Evolutionary conservation across 306 rosid species (phyloP).

Genomic region (Cercis canadensis): DNA sequence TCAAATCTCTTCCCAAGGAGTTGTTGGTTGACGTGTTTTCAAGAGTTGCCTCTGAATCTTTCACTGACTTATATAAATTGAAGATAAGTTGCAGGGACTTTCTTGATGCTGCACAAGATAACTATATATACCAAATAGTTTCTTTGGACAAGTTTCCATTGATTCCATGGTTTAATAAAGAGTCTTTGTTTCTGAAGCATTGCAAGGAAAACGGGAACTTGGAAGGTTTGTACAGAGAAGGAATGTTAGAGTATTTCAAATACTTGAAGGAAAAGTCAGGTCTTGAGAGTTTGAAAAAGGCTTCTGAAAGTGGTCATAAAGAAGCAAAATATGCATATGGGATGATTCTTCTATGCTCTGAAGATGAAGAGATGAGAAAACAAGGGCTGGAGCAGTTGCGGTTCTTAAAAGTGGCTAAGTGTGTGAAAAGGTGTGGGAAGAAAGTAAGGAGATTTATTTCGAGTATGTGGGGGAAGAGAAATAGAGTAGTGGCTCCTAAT

Average conservation of each 20-base stretch:
- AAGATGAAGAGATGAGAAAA: constrained; percentile 9
- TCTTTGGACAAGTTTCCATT: constrained; percentile 26
- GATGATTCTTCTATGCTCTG: constrained; percentile 36
- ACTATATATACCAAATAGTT: constrained; percentile 38
- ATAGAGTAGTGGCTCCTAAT: background rate
- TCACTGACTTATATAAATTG: constrained; percentile 30
- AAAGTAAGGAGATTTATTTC: constrained; percentile 32
- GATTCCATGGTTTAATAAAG: constrained; percentile 44
- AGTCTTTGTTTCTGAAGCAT: constrained; percentile 23
- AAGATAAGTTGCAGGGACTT: constrained; percentile 45
- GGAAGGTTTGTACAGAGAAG: constrained; percentile 46
- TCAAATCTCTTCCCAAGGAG: constrained; percentile 44
- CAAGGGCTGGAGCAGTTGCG: constrained; percentile 32
- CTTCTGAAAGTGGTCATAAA: constrained; percentile 38
- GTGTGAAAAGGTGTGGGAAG: constrained; percentile 31
- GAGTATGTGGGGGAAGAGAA: constrained; percentile 41
- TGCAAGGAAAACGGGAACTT: constrained; percentile 43
- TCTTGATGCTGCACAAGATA: constrained; percentile 23
- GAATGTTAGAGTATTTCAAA: constrained; percentile 45
- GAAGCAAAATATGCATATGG: constrained; percentile 51
- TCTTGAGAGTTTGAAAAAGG: constrained; percentile 34
- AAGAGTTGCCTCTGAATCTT: constrained; percentile 44
- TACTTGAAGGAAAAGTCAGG: constrained; percentile 1
- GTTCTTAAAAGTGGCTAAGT: constrained; percentile 24
- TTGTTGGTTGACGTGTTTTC: constrained; percentile 36